Evolutionary conservation across 2,329 filamentous ascomycete species (phyloP).

Genomic region (Phyllosticta paracitricarpa): DNA sequence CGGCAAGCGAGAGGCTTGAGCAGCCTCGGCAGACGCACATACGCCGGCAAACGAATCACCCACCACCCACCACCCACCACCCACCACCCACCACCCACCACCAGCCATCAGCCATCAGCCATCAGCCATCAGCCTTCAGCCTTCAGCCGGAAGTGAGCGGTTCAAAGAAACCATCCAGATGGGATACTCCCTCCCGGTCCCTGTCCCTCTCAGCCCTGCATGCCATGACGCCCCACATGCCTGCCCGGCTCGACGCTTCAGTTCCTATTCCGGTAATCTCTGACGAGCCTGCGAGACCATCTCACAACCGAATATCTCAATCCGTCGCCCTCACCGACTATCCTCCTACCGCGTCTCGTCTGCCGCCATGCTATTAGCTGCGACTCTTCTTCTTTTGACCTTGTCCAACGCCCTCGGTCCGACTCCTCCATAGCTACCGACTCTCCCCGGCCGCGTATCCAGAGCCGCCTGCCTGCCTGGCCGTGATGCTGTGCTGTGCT

Average conservation of each 20-base stretch:
- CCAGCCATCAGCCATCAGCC: too few species aligned
- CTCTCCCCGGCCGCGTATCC: background rate
- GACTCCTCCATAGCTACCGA: background rate
- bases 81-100: background rate
- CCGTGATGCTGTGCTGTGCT: background rate
- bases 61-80: too few species aligned
- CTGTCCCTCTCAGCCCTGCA: constrained; percentile 2
- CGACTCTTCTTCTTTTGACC: background rate
- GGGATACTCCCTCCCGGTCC: background rate
- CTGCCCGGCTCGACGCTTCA: background rate
- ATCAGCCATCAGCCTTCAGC: too few species aligned
- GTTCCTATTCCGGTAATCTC: constrained; percentile 5
- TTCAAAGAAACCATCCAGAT: too few species aligned
- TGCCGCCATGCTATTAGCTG: background rate
- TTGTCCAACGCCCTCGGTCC: background rate
- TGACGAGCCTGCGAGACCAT: background rate
- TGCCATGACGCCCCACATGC: background rate
- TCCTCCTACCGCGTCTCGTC: background rate
- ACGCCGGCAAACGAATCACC: too few species aligned
- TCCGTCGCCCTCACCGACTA: background rate
- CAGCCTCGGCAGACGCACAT: background rate
- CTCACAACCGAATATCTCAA: background rate
- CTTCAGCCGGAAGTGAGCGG: background rate
- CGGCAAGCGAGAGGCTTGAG: constrained; percentile 1
- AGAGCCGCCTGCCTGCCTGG: background rate